Conservation (phyloP, 192 early-diverging fungal species). For the Dissophora globulifera region DNA sequence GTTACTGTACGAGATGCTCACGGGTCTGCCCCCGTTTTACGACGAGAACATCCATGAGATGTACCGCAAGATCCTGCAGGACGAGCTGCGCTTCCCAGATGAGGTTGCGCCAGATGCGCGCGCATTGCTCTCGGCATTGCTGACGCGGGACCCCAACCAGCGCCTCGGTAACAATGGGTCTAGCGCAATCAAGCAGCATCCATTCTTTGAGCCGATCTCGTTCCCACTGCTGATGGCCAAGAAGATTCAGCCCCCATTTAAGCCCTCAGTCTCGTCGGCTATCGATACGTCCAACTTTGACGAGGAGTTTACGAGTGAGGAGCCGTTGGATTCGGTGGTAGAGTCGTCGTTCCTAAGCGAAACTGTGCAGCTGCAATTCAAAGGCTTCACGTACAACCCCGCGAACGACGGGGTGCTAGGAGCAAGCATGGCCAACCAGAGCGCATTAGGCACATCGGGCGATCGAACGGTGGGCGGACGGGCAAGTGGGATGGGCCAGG, state of each 20-base stretch:
- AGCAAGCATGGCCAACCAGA: constrained; percentile 59
- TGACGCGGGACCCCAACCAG: constrained; percentile 82
- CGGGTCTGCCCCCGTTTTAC: constrained; percentile 93
- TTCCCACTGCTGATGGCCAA: constrained; percentile 89
- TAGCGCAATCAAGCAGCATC: constrained; percentile 92
- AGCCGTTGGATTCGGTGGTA: constrained; percentile 87
- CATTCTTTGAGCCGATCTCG: constrained; percentile 91
- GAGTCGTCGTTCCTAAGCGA: constrained; percentile 86
- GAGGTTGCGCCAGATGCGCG: constrained; percentile 76
- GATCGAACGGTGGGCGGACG: constrained; percentile 20
- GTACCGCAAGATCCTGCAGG: constrained; percentile 93
- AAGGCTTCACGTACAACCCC: constrained; percentile 91
- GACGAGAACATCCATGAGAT: constrained; percentile 95
- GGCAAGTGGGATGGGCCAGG: constrained; percentile 12
- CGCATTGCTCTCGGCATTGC: constrained; percentile 74
- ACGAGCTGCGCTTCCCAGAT: constrained; percentile 86
- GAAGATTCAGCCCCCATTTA: constrained; percentile 93
- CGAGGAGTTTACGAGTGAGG: constrained; percentile 95
- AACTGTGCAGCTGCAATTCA: constrained; percentile 94
- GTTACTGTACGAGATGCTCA: constrained; percentile 90
- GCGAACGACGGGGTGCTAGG: constrained; percentile 80
- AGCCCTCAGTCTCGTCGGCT: constrained; percentile 87
- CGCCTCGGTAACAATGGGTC: constrained; percentile 92
- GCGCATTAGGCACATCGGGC: constrained; percentile 19
- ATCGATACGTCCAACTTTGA: constrained; percentile 98